Evolutionary conservation across 257 asterid species (phyloP), one percentile per base, ranked within the genome.

Genomic region (Lycium barbarum): DNA sequence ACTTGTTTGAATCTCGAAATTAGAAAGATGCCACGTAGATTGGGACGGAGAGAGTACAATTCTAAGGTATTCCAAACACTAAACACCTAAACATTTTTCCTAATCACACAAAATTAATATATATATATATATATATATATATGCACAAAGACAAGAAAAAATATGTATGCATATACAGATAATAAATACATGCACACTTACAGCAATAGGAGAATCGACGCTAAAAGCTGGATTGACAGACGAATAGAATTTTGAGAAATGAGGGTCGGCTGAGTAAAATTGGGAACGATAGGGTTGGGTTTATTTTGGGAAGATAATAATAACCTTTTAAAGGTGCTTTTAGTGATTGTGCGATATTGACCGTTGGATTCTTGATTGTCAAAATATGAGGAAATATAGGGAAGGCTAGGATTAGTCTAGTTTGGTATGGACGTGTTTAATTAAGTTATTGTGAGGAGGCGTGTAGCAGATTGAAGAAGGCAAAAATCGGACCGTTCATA

Each of bases 401-500:
- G 0, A 51, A 9, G 81, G 81, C 12, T 22, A 49, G 14, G 63
- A 76, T 76, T 22, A 51, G 81, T 22, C 3, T 13, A 26, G 22
- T 49, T 76, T 74, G 43, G 45, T 76, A 36, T 53, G 20, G 62
- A 1, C 18, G 22, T 51, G 22, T 22, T 0, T 43, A 36, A 68
- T 68, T 68, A 6, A 12, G 3, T 38, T 51, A 47, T 0, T 6
- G 59, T 73, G 80, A 73, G 59, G 80, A 73, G 47, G 80, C 59
- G 40, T 73, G 80, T 73, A 47, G 80, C 11, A 45, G 80, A 73
- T 20, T 73, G 80, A 12, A 73, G 40, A 73, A 2, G 80, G 40
- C 15, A 73, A 73, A 5, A 47, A 20, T 73, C 80, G 2, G 59
- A 11, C 80, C 80, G 80, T 47, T 73, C 20, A n/a, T 73, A 73